Percentiles rank a stretch among this genome's conserved stretches.
Conservation (phyloP, 495 filamentous ascomycete species). For the Chaetomium fimeti region DNA sequence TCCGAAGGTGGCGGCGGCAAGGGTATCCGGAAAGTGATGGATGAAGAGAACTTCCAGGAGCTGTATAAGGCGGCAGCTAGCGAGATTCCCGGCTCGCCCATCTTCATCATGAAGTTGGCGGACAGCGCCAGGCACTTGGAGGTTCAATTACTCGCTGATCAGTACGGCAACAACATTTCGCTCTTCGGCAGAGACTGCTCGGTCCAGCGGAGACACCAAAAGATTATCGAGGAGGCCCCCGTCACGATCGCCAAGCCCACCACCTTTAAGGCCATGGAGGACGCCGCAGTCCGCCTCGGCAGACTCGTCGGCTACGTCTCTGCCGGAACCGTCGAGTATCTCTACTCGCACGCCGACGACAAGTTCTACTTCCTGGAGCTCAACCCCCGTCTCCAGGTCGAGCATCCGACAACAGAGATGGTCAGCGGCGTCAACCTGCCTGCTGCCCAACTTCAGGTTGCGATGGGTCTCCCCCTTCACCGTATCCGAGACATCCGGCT, state of each 20-base stretch:
- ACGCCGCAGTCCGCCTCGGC: slow-evolving; percentile 90
- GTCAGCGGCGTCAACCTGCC: slow-evolving; percentile 96
- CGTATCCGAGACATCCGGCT: slow-evolving; percentile 94
- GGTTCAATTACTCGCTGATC: slow-evolving; percentile 93
- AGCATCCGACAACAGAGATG: slow-evolving; percentile 99
- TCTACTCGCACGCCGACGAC: slow-evolving; percentile 97
- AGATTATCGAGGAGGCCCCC: slow-evolving; percentile 99
- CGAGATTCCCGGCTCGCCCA: slow-evolving; percentile 98
- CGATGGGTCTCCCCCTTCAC: slow-evolving; percentile 97
- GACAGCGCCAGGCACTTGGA: slow-evolving; percentile 96
- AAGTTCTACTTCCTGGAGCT: slow-evolving; percentile 99
- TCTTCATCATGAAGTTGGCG: slow-evolving; percentile 99
- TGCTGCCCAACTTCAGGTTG: slow-evolving; percentile 95
- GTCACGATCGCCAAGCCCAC: slow-evolving; percentile 87
- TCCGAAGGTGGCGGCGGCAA: slow-evolving; percentile 99
- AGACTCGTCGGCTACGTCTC: slow-evolving; percentile 96
- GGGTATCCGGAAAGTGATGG: slow-evolving; percentile 94
- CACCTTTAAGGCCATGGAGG: slow-evolving; percentile 96
- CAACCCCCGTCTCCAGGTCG: slow-evolving; percentile 97
- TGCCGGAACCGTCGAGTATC: slow-evolving; percentile 97
- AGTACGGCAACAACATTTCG: slow-evolving; percentile 99
- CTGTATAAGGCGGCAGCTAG: slow-evolving; percentile 93
- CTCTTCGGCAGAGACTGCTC: slow-evolving; percentile 98
- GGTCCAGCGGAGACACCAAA: slow-evolving; percentile 97
- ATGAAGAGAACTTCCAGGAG: slow-evolving; percentile 75